Percentiles rank a stretch among this genome's conserved stretches.
Evolutionary conservation across 2,329 filamentous ascomycete species (phyloP).

Genomic region (Claviceps pazoutovae): DNA sequence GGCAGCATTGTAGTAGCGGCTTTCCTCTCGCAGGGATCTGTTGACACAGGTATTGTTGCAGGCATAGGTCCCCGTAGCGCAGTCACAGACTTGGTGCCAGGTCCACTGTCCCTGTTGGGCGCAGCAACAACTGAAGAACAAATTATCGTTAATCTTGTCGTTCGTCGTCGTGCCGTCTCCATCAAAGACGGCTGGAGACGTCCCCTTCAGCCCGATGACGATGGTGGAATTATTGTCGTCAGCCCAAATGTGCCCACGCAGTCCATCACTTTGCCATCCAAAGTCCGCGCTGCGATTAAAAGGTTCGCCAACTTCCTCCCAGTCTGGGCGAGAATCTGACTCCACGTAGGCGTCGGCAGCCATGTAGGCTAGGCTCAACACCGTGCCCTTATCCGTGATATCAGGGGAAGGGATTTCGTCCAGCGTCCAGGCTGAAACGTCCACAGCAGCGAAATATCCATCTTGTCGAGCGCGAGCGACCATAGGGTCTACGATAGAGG

Average conservation of each 20-base stretch:
- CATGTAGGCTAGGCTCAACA: constrained; percentile 77
- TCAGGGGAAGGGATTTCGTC: constrained; percentile 71
- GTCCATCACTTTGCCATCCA: constrained; percentile 80
- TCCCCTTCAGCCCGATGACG: constrained; percentile 87
- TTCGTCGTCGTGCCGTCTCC: constrained; percentile 95
- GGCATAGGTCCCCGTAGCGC: constrained; percentile 70
- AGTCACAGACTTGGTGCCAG: constrained; percentile 89
- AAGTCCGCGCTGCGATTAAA: constrained; percentile 85
- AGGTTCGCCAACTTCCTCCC: constrained; percentile 63
- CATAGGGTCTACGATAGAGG: constrained; percentile 63
- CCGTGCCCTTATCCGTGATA: constrained; percentile 69
- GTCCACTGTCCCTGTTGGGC: constrained; percentile 82
- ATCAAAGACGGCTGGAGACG: constrained; percentile 80
- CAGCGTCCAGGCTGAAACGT: constrained; percentile 65
- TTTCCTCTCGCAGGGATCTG: constrained; percentile 62
- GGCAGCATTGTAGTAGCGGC: constrained; percentile 81
- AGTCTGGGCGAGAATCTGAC: constrained; percentile 56
- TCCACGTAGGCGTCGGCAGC: constrained; percentile 80
- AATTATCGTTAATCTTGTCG: constrained; percentile 94
- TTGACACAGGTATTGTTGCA: constrained; percentile 88
- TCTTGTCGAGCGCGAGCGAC: constrained; percentile 57
- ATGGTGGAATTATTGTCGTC: constrained; percentile 77
- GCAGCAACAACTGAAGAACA: constrained; percentile 97
- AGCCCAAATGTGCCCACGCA: constrained; percentile 84
- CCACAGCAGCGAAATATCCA: constrained; percentile 53